A percentile compares a stretch with the other conserved stretches of the same genome.
Conservation (phyloP, 257 asterid species). For the Solanum dulcamara region DNA sequence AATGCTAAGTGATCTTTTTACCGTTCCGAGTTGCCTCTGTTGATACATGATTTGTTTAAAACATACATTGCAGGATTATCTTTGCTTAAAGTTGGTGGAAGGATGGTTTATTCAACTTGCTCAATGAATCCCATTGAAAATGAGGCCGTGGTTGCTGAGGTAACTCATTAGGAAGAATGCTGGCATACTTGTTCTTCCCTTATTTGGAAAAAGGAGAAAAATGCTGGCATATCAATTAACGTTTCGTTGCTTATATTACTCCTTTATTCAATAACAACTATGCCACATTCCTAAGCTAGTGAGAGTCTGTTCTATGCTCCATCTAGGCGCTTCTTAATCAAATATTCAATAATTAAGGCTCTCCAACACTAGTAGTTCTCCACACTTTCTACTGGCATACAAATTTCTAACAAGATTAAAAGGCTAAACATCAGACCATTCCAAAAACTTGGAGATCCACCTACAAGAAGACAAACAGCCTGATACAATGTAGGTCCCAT, state of each 20-base stretch:
- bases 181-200: neutral
- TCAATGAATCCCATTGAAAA: constrained; percentile 77
- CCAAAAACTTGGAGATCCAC: neutral
- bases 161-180: constrained; percentile 9
- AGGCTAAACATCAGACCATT: neutral
- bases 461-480: neutral
- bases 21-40: neutral
- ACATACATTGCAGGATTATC: constrained; percentile 54
- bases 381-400: neutral
- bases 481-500: neutral
- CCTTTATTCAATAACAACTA: neutral
- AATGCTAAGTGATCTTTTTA: neutral
- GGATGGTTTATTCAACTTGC: constrained; percentile 73
- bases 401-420: neutral
- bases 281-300: neutral
- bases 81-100: constrained; percentile 78
- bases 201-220: neutral
- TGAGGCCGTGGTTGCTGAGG: constrained; percentile 82
- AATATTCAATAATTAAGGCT: neutral
- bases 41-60: neutral
- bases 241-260: neutral
- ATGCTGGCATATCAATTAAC: neutral
- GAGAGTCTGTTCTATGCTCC: neutral
- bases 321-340: neutral
- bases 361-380: neutral